Evolutionary conservation across 2,329 filamentous ascomycete species (phyloP).

Genomic region (Scedosporium minutisporum): DNA sequence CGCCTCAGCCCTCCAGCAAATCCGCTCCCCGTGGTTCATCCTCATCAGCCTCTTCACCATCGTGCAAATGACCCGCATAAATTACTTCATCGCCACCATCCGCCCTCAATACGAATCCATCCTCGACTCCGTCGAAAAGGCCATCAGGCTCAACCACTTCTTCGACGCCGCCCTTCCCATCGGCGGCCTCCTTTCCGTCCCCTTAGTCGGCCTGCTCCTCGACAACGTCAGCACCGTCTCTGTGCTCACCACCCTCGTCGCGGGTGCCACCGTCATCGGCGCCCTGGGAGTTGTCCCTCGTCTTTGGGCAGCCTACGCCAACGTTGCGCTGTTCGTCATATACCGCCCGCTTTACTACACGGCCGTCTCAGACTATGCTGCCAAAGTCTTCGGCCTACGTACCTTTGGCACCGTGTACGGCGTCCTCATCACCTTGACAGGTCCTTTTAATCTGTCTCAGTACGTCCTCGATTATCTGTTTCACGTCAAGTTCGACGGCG

Average conservation of each 20-base stretch:
- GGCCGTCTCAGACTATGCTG: constrained; percentile 77
- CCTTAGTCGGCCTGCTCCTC: constrained; percentile 73
- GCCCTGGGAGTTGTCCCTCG: constrained; percentile 64
- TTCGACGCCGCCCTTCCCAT: constrained; percentile 74
- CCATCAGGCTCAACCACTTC: constrained; percentile 66
- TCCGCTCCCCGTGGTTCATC: constrained; percentile 73
- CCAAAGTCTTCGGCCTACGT: constrained; percentile 85
- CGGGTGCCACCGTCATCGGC: constrained; percentile 64
- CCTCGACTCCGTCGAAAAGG: constrained; percentile 49
- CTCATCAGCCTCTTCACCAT: constrained; percentile 75
- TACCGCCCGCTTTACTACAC: constrained; percentile 89
- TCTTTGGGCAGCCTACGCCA: constrained; percentile 61
- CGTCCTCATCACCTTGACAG: constrained; percentile 76
- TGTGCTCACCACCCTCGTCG: constrained; percentile 61
- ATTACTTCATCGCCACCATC: constrained; percentile 86
- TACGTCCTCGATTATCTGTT: constrained; percentile 70
- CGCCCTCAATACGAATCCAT: constrained; percentile 72
- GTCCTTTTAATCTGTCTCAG: constrained; percentile 76
- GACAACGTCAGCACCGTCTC: constrained; percentile 66
- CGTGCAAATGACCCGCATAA: constrained; percentile 71
- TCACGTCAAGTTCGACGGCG: constrained; percentile 58
- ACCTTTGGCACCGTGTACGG: constrained; percentile 95
- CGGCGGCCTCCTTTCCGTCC: constrained; percentile 74
- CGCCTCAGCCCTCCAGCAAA: constrained; percentile 59
- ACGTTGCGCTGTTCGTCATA: constrained; percentile 70